Conservation (phyloP, 2,329 filamentous ascomycete genomes). For the Bipolaris oryzae region DNA sequence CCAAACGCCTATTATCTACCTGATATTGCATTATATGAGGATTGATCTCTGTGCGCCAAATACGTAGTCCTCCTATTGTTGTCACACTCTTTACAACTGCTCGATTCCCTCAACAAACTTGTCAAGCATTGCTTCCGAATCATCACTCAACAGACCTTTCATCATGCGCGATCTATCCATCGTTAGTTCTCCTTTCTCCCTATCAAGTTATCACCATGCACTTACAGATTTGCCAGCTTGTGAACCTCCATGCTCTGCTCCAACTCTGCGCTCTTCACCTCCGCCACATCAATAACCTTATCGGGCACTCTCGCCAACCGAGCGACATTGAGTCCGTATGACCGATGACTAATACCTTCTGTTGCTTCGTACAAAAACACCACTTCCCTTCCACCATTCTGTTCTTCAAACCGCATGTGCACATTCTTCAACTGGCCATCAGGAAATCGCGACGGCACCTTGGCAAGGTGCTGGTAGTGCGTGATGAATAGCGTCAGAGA, state of each 20-base stretch:
- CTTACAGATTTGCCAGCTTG: slow-evolving; percentile 44
- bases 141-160: slow-evolving; percentile 31
- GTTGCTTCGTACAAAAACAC: slow-evolving; percentile 94
- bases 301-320: slow-evolving; percentile 80
- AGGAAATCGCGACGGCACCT: slow-evolving; percentile 71
- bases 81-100: slow-evolving; percentile 14
- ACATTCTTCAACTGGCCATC: slow-evolving; percentile 76
- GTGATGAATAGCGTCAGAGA: slow-evolving; percentile 95
- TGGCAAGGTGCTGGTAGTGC: slow-evolving; percentile 88
- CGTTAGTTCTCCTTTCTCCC: slow-evolving; percentile 18
- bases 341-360: slow-evolving; percentile 89
- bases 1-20: neutral
- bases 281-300: slow-evolving; percentile 77
- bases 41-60: neutral
- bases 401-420: slow-evolving; percentile 81
- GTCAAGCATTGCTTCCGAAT: slow-evolving; percentile 24
- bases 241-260: slow-evolving; percentile 64
- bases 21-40: neutral
- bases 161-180: slow-evolving; percentile 30
- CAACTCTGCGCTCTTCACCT: slow-evolving; percentile 77
- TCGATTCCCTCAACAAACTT: slow-evolving; percentile 22
- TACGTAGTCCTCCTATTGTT: neutral
- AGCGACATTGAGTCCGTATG: slow-evolving; percentile 93
- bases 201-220: slow-evolving; percentile 23
- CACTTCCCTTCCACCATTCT: slow-evolving; percentile 69